phyloP scores from a whole-genome alignment of 257 asterid genomes.

The Verbena officinalis region DNA sequence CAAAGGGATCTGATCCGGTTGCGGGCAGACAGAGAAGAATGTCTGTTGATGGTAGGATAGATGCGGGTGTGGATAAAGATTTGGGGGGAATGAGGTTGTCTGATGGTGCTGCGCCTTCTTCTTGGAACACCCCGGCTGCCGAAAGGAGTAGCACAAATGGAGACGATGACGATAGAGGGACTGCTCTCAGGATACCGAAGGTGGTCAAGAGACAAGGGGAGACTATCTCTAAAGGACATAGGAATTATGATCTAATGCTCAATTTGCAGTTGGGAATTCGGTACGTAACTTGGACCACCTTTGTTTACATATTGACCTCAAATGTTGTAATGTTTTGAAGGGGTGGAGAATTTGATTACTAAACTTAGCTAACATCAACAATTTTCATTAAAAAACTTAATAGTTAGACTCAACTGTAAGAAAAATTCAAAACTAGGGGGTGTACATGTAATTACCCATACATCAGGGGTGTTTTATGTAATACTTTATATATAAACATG shows the following conservation, averaged over 20 bases:
- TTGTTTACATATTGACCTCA: no score
- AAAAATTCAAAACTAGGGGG: no score
- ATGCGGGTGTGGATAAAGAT: constrained; percentile 58
- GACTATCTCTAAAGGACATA: constrained; percentile 69
- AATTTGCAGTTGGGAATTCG: constrained; percentile 77
- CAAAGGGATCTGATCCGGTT: constrained; percentile 40
- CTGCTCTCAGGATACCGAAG: constrained; percentile 58
- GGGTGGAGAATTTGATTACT: no score
- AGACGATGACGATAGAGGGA: constrained; percentile 41
- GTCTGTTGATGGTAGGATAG: constrained; percentile 84
- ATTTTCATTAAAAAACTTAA: no score
- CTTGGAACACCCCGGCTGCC: constrained; percentile 29
- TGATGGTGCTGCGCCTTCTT: constrained; percentile 61
- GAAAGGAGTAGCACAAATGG: constrained; percentile 28
- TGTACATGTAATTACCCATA: no score
- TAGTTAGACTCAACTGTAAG: no score
- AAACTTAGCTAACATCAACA: no score
- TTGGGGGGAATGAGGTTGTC: constrained; percentile 58
- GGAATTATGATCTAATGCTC: constrained; percentile 73
- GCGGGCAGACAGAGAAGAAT: constrained; percentile 56
- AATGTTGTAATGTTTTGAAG: no score
- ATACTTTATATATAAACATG: no score
- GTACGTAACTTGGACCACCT: no score
- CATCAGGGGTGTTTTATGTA: no score
- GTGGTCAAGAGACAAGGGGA: constrained; percentile 67